phyloP scores from a whole-genome alignment of 164 flowering plant genomes.

The Berberis thunbergii region DNA sequence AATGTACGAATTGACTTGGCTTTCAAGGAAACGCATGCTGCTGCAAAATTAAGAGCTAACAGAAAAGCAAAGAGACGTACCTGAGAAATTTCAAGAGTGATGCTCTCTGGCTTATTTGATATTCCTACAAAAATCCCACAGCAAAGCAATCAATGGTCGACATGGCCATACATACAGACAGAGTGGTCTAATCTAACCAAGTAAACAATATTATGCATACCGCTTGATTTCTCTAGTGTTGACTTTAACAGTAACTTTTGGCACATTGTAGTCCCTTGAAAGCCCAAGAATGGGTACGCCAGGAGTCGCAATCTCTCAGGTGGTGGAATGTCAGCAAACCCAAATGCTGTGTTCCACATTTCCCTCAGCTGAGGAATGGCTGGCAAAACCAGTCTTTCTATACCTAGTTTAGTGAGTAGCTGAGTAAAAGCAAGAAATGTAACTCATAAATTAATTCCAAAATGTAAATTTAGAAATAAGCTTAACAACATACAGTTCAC shows the following conservation, averaged over 20 bases:
- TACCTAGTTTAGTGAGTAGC: slow-evolving; percentile 58
- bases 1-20: not conserved
- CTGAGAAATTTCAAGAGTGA: not conserved
- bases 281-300: slow-evolving; percentile 54
- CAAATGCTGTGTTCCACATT: slow-evolving; percentile 73
- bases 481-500: too few relatives aligned
- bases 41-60: not conserved
- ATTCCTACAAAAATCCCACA: not conserved
- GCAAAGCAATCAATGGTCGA: not conserved
- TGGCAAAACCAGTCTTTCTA: slow-evolving; percentile 74
- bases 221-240: slow-evolving; percentile 5
- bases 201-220: not conserved
- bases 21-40: not conserved
- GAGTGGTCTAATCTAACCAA: not conserved
- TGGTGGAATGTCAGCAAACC: slow-evolving; percentile 44
- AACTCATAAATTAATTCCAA: not conserved
- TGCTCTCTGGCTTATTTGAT: not conserved
- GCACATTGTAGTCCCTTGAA: slow-evolving; percentile 65
- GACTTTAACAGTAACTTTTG: slow-evolving; percentile 40
- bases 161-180: not conserved
- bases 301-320: slow-evolving; percentile 44
- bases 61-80: not conserved
- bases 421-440: slow-evolving; percentile 13
- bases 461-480: too few relatives aligned
- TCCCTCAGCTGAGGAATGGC: slow-evolving; percentile 50